Conservation (phyloP, 768 basidiomycete genomes). For the Phylloporus sp. region DNA sequence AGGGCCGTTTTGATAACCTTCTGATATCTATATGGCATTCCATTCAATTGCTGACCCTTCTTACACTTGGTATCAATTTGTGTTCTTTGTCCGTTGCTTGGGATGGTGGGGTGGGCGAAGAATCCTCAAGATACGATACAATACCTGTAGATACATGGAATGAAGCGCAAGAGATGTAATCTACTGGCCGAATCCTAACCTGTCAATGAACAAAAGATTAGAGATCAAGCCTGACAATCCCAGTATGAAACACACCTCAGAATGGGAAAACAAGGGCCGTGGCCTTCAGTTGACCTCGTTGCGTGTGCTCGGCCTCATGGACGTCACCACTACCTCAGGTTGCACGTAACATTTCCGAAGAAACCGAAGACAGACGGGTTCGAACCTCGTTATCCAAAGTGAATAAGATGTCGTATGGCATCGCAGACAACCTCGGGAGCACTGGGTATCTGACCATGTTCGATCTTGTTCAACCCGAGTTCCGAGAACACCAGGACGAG, state of each 20-base stretch:
- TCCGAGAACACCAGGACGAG: no score
- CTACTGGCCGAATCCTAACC: no score
- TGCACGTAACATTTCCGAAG: constrained; percentile 68
- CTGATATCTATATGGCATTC: no score
- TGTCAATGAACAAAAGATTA: constrained; percentile 94
- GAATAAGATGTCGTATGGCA: constrained; percentile 92
- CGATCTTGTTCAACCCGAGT: no score
- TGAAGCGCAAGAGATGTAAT: no score
- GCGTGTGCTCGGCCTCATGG: constrained; percentile 94
- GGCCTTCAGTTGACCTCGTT: constrained; percentile 68
- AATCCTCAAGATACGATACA: no score
- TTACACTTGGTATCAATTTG: no score
- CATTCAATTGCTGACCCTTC: no score
- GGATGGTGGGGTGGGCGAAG: no score
- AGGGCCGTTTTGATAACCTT: no score
- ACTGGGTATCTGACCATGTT: constrained; percentile 82
- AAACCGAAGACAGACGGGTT: constrained; percentile 84
- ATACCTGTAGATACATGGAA: no score
- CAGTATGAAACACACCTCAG: constrained; percentile 28
- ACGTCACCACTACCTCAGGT: constrained; percentile 75
- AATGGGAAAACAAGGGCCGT: constrained; percentile 22
- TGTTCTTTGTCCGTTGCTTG: no score
- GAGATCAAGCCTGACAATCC: constrained; percentile 81
- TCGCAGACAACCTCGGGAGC: constrained; percentile 85
- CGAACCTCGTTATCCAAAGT: constrained; percentile 88